Conservation (phyloP, 768 basidiomycete species). For the Collybia nuda region DNA sequence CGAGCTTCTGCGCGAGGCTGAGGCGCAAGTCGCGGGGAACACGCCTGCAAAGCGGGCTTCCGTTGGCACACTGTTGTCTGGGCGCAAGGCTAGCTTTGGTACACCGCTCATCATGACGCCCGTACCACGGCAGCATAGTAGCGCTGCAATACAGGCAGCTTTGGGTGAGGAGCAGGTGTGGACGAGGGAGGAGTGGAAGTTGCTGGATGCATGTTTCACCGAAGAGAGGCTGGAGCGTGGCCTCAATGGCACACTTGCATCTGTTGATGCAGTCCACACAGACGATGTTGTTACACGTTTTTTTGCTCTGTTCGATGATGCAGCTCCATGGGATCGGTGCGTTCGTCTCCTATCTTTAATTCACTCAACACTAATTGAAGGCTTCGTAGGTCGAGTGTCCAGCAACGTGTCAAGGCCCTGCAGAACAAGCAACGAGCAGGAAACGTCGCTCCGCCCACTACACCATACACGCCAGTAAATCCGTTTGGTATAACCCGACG, state of each 20-base stretch:
- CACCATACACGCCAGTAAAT: slow-evolving; percentile 27
- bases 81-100: background rate
- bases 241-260: slow-evolving; percentile 38
- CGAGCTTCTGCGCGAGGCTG: slow-evolving; percentile 58
- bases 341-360: slow-evolving; percentile 16
- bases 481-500: slow-evolving; percentile 10
- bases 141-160: background rate
- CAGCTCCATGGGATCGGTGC: slow-evolving; percentile 56
- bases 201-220: slow-evolving; percentile 75
- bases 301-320: slow-evolving; percentile 45
- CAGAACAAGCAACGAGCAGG: slow-evolving; percentile 61
- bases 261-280: slow-evolving; percentile 50
- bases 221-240: slow-evolving; percentile 61
- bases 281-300: slow-evolving; percentile 66
- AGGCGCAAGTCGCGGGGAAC: slow-evolving; percentile 39
- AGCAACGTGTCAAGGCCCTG: slow-evolving; percentile 52
- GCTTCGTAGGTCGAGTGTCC: slow-evolving; percentile 45
- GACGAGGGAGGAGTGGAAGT: slow-evolving; percentile 80
- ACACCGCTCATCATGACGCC: background rate
- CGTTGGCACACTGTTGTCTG: slow-evolving; percentile 26
- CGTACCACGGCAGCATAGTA: background rate
- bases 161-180: slow-evolving; percentile 36
- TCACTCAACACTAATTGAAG: background rate
- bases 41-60: slow-evolving; percentile 15
- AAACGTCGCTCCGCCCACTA: slow-evolving; percentile 55